These are phyloP conservation scores for Aspergillus fischeri DNA, from an alignment of 2,329 filamentous ascomycete species.

Conservation along the genomic window DNA sequence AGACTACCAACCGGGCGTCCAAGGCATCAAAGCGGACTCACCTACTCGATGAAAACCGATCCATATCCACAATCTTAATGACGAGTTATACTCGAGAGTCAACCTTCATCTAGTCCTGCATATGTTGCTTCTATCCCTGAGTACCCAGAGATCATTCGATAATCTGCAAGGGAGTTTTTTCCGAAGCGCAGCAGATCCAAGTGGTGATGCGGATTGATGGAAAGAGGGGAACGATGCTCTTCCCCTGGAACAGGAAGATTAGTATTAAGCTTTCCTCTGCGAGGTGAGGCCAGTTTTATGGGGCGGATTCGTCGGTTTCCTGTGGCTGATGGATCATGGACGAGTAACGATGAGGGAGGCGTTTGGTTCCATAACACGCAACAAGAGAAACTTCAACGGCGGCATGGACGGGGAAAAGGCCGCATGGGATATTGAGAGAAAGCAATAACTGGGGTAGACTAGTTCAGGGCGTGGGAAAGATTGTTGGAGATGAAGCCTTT, in stretches of 20 bases:
- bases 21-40: neutral
- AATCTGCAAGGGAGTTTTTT: neutral
- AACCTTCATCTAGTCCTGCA: neutral
- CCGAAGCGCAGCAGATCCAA: neutral
- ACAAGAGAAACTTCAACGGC: too few species aligned
- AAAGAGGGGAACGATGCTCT: neutral
- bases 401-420: neutral
- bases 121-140: neutral
- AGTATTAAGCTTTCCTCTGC: neutral
- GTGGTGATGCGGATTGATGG: neutral
- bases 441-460: neutral
- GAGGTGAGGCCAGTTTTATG: too few species aligned
- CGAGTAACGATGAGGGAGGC: too few species aligned
- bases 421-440: neutral
- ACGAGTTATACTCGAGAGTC: neutral
- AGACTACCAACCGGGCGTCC: neutral
- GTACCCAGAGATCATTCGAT: neutral
- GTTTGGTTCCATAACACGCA: too few species aligned
- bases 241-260: neutral
- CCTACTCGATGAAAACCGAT: neutral
- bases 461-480: neutral
- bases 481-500: neutral
- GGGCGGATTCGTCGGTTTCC: too few species aligned
- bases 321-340: too few species aligned
- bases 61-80: neutral